A percentile compares a stretch with the other conserved stretches of the same genome.
phyloP scores from a whole-genome alignment of 148 eudicot species.

The Chenopodium suecicum region DNA sequence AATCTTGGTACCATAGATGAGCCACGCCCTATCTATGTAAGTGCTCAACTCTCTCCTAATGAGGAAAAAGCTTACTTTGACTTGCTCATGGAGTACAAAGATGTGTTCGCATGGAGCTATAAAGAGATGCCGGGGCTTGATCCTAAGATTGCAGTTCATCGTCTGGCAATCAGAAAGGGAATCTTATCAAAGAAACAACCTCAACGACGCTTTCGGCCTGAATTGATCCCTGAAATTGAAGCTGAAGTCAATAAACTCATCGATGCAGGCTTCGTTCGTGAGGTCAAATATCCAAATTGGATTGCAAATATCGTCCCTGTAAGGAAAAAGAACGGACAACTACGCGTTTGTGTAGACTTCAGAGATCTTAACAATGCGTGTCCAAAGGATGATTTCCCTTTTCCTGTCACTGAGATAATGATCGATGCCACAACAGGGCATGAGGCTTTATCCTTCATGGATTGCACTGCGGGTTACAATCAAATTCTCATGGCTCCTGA shows the following conservation, averaged over 20 bases:
- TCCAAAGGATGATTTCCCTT: too few species aligned
- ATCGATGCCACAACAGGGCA: not conserved
- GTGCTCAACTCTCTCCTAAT: not conserved
- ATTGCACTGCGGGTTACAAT: conserved; percentile 4
- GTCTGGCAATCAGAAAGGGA: too few species aligned
- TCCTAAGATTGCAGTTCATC: too few species aligned
- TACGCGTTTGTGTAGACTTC: too few species aligned
- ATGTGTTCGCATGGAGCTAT: conserved; percentile 14
- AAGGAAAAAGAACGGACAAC: too few species aligned
- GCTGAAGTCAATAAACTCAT: too few species aligned
- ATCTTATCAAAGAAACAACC: too few species aligned
- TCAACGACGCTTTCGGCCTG: not conserved
- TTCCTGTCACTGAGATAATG: not conserved
- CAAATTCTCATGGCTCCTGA: conserved; percentile 3
- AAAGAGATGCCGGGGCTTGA: not conserved
- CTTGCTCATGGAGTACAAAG: not conserved
- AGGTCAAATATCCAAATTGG: too few species aligned
- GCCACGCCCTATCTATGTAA: not conserved
- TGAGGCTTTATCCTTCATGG: conserved; percentile 3
- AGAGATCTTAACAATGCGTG: too few species aligned
- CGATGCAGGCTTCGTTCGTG: too few species aligned
- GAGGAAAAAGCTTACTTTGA: conserved; percentile 5
- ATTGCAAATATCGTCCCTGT: too few species aligned
- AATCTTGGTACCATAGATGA: not conserved
- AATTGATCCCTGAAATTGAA: too few species aligned